These are phyloP conservation scores for Pholiota molesta DNA, from an alignment of 768 basidiomycete genomes.

Conservation along the genomic window DNA sequence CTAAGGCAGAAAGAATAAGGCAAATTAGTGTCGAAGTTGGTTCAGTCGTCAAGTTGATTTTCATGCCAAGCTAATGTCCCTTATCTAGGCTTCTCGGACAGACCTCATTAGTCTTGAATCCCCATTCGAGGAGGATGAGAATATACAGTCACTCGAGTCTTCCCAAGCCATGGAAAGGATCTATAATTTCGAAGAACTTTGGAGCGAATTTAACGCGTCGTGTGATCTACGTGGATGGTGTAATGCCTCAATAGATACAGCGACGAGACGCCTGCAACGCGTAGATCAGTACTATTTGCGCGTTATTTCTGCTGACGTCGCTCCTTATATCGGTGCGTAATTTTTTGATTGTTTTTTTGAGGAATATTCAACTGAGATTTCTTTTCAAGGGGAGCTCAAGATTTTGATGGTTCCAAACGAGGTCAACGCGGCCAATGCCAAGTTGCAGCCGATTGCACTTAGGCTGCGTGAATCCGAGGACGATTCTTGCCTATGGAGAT, in stretches of 20 bases:
- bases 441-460: constrained; percentile 37
- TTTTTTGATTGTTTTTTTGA: not conserved
- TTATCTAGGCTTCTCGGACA: constrained; percentile 32
- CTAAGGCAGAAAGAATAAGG: not conserved
- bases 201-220: constrained; percentile 52
- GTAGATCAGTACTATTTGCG: constrained; percentile 43
- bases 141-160: constrained; percentile 18
- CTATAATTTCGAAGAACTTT: constrained; percentile 53
- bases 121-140: constrained; percentile 59
- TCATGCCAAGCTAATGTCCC: not conserved
- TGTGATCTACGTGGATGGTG: constrained; percentile 70
- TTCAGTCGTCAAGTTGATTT: not conserved
- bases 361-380: constrained; percentile 9
- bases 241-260: constrained; percentile 53
- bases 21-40: not conserved
- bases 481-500: constrained; percentile 71
- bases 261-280: constrained; percentile 56
- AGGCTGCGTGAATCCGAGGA: constrained; percentile 68
- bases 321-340: constrained; percentile 62
- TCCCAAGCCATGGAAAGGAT: constrained; percentile 8
- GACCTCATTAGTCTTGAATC: constrained; percentile 81
- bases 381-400: constrained; percentile 64
- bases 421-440: constrained; percentile 10
- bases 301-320: constrained; percentile 54
- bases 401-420: constrained; percentile 43